phyloP scores from a whole-genome alignment of 2,329 filamentous ascomycete genomes.

The Clarireedia sp. region DNA sequence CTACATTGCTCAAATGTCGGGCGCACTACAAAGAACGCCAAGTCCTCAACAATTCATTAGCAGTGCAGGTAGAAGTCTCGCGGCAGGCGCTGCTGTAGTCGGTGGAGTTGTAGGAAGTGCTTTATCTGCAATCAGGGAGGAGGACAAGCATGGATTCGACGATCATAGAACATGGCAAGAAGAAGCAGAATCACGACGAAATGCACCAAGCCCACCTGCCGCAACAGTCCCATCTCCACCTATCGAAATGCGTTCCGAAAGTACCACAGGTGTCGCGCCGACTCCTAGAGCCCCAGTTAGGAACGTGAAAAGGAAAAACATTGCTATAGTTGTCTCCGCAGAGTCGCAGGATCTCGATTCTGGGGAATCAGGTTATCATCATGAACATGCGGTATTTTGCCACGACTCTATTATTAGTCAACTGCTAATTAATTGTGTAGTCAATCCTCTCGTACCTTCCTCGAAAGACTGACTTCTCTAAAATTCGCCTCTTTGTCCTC shows the following conservation, averaged over 20 bases:
- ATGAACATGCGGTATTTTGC: slow-evolving; percentile 72
- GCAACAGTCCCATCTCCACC: slow-evolving; percentile 25
- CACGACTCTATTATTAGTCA: not conserved
- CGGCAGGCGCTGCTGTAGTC: slow-evolving; percentile 73
- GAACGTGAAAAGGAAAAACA: slow-evolving; percentile 53
- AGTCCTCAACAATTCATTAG: slow-evolving; percentile 86
- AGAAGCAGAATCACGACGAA: slow-evolving; percentile 65
- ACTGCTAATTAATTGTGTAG: slow-evolving; percentile 36
- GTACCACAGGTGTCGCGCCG: slow-evolving; percentile 24
- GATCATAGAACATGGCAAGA: slow-evolving; percentile 92
- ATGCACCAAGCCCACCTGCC: slow-evolving; percentile 30
- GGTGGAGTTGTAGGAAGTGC: slow-evolving; percentile 77
- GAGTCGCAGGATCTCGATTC: slow-evolving; percentile 53
- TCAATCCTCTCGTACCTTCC: slow-evolving; percentile 86
- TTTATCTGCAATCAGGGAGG: slow-evolving; percentile 74
- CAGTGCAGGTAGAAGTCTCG: slow-evolving; percentile 71
- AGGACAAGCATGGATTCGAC: slow-evolving; percentile 69
- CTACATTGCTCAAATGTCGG: slow-evolving; percentile 72
- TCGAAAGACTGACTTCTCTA: slow-evolving; percentile 63
- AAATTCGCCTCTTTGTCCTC: slow-evolving; percentile 73
- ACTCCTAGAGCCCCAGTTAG: slow-evolving; percentile 14
- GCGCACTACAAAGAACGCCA: slow-evolving; percentile 71
- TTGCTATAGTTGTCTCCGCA: slow-evolving; percentile 84
- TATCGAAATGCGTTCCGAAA: slow-evolving; percentile 22
- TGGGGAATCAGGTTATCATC: slow-evolving; percentile 54